Conservation (phyloP, 164 flowering plant species). For the Houttuynia cordata region DNA sequence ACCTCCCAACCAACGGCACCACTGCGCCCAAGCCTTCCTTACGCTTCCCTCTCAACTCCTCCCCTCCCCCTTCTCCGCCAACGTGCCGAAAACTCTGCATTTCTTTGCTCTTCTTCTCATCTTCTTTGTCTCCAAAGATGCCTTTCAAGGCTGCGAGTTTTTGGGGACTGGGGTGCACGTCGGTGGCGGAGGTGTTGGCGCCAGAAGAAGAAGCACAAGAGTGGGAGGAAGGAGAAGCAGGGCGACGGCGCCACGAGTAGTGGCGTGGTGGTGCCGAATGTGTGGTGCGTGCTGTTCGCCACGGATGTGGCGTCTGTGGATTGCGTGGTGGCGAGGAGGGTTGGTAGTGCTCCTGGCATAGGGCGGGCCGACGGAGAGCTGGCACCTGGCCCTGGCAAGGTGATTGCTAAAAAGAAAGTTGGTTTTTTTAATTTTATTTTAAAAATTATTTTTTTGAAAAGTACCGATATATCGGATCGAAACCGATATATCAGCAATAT, state of each 20-base stretch:
- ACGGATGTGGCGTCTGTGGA: conserved; percentile 57
- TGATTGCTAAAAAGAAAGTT: conserved; percentile 7
- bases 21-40: background rate
- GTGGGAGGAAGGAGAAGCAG: conserved; percentile 9
- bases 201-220: conserved; percentile 30
- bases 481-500: no score
- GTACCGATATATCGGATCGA: no score
- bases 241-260: conserved; percentile 2
- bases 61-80: conserved; percentile 17
- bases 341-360: conserved; percentile 17
- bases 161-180: conserved; percentile 8
- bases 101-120: background rate
- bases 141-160: conserved; percentile 5
- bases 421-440: no score
- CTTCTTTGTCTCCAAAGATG: background rate
- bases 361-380: conserved; percentile 38
- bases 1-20: background rate
- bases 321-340: conserved; percentile 49
- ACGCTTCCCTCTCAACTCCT: background rate
- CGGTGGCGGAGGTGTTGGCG: conserved; percentile 8
- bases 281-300: conserved; percentile 68
- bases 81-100: conserved; percentile 23
- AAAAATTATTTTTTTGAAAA: no score
- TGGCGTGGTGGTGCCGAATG: conserved; percentile 43
- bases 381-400: conserved; percentile 41